These are phyloP conservation scores for Musa beccarii DNA, from an alignment of 176 grass and related monocot species.

Conservation along the genomic window DNA sequence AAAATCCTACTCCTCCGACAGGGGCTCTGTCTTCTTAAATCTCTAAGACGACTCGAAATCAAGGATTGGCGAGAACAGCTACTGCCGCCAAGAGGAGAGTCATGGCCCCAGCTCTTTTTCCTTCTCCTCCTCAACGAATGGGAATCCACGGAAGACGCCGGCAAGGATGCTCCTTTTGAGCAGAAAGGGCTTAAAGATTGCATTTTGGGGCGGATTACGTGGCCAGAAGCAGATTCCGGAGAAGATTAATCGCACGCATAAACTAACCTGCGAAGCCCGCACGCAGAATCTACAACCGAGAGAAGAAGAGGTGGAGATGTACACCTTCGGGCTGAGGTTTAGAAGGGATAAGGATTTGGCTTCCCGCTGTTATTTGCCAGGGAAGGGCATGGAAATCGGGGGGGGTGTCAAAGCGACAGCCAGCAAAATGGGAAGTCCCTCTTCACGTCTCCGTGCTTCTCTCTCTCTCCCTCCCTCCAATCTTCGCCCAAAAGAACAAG, in stretches of 20 bases:
- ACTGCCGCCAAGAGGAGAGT: neutral
- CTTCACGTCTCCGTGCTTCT: too few species aligned
- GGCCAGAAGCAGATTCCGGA: neutral
- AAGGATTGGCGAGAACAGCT: neutral
- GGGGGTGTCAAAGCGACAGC: too few species aligned
- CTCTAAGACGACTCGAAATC: neutral
- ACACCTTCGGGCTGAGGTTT: too few species aligned
- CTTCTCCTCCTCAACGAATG: constrained; percentile 4
- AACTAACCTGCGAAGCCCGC: neutral
- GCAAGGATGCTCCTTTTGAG: neutral
- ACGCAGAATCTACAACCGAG: neutral
- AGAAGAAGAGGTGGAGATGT: neutral
- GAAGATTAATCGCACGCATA: neutral
- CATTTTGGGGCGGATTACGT: constrained; percentile 2
- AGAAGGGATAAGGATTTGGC: too few species aligned
- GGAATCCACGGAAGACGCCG: neutral
- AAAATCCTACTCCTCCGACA: neutral
- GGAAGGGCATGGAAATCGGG: too few species aligned
- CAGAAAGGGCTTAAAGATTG: constrained; percentile 14
- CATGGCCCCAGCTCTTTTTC: neutral
- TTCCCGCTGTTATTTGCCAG: too few species aligned
- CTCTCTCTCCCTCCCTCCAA: too few species aligned
- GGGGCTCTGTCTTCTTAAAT: neutral
- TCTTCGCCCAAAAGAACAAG: too few species aligned
- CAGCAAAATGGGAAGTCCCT: too few species aligned